Evolutionary conservation across 169 alveolate genomes (phyloP).

Genomic region (Eimeria sp.): DNA sequence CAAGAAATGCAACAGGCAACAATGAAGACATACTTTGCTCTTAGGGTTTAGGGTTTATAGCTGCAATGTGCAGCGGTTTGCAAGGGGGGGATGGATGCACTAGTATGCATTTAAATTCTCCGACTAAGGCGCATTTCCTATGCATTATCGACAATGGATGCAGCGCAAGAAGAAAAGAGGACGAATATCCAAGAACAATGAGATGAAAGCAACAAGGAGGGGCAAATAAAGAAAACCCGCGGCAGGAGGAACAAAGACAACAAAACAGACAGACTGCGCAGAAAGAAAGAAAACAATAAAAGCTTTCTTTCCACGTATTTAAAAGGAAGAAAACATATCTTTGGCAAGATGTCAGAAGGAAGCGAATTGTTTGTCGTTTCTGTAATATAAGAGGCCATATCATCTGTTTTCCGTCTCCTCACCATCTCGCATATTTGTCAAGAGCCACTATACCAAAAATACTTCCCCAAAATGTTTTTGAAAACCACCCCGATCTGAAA

Average conservation of each 20-base stretch:
- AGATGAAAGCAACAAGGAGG: neutral
- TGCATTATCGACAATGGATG: neutral
- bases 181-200: neutral
- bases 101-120: no score
- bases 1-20: no score
- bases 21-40: no score
- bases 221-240: neutral
- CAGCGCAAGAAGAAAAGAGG: neutral
- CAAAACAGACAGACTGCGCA: neutral
- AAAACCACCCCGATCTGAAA: constrained; percentile 55
- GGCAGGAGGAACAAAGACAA: neutral
- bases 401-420: neutral
- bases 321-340: no score
- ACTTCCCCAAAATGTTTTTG: constrained; percentile 43
- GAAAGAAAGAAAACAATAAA: no score
- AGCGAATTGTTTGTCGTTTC: no score
- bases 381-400: neutral
- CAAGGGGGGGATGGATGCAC: no score
- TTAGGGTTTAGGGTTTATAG: no score
- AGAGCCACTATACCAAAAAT: constrained; percentile 46
- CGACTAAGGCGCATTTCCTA: neutral
- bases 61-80: no score
- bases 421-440: constrained; percentile 71
- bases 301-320: no score
- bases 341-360: no score